Percentiles rank a stretch among this genome's conserved stretches.
Evolutionary conservation across 495 filamentous ascomycete genomes (phyloP).

Genomic region (Penicillium bialowiezense): DNA sequence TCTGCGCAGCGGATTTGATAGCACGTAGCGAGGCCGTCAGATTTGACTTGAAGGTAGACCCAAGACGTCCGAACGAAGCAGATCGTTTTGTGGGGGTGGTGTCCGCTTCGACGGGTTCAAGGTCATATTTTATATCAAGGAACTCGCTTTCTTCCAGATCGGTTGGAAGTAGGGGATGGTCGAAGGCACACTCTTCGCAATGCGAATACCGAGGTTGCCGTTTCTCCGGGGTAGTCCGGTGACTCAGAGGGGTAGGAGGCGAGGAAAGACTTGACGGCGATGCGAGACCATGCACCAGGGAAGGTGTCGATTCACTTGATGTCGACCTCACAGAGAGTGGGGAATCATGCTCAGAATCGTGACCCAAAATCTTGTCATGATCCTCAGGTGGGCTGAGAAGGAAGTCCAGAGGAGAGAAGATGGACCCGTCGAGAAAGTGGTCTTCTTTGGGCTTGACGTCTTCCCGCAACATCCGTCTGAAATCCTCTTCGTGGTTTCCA

Average conservation of each 20-base stretch:
- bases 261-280: conserved; percentile 42
- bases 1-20: conserved; percentile 79
- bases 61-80: conserved; percentile 30
- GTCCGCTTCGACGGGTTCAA: conserved; percentile 18
- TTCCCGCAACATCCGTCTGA: conserved; percentile 43
- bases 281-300: conserved; percentile 53
- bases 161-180: conserved; percentile 55
- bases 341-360: conserved; percentile 39
- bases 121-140: conserved; percentile 16
- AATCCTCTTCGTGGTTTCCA: conserved; percentile 45
- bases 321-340: conserved; percentile 48
- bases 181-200: conserved; percentile 50
- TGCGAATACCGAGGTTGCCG: conserved; percentile 40
- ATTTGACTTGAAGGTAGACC: conserved; percentile 81
- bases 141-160: conserved; percentile 31
- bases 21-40: conserved; percentile 87
- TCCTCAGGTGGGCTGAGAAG: conserved; percentile 49
- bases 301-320: conserved; percentile 62
- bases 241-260: conserved; percentile 35
- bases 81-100: conserved; percentile 20
- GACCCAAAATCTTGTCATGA: conserved; percentile 29
- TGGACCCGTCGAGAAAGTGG: conserved; percentile 22
- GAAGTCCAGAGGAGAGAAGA: conserved; percentile 38
- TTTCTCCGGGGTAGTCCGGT: conserved; percentile 39
- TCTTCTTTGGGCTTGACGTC: conserved; percentile 35